Conservation (phyloP, 257 asterid species). For the Petunia secreta region DNA sequence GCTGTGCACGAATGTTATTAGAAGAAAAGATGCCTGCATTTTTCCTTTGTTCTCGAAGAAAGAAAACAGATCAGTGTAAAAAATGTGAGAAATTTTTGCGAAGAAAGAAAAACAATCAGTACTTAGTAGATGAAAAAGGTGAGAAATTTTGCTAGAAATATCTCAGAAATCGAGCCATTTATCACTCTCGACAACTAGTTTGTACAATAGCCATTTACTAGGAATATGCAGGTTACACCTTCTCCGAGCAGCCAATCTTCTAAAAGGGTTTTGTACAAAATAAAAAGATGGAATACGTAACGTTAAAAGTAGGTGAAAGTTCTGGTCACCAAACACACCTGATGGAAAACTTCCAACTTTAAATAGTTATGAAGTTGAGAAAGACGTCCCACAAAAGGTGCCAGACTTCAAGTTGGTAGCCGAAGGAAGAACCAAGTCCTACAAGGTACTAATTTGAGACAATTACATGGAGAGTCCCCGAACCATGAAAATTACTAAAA, state of each 20-base stretch:
- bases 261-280: background rate
- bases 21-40: background rate
- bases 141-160: too few species aligned
- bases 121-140: too few species aligned
- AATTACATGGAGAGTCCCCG: too few species aligned
- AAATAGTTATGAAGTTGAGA: background rate
- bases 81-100: too few species aligned
- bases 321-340: background rate
- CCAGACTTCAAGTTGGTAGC: background rate
- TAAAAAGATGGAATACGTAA: background rate
- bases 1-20: background rate
- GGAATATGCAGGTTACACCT: background rate
- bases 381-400: too few species aligned
- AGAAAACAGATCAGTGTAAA: too few species aligned
- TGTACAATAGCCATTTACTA: background rate
- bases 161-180: too few species aligned
- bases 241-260: background rate
- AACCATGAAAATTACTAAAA: too few species aligned
- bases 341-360: background rate
- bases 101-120: too few species aligned
- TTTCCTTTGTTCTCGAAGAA: background rate
- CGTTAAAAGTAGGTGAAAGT: background rate
- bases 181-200: background rate
- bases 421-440: background rate
- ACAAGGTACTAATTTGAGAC: background rate